These are phyloP conservation scores for Hypseocharis bilobata DNA, from an alignment of 441 rosid genomes.

Conservation along the genomic window DNA sequence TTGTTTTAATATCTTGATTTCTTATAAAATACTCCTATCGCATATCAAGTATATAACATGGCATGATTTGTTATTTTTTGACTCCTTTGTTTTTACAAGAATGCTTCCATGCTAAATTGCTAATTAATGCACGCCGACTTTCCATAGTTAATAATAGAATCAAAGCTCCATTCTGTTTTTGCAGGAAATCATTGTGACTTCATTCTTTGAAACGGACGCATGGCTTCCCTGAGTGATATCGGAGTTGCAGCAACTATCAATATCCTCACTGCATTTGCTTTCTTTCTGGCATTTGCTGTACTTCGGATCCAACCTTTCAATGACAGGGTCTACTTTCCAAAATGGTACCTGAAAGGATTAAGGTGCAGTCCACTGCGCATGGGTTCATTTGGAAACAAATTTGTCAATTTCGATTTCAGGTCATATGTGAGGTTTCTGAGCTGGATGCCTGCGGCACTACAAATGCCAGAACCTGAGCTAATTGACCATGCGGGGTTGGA, in stretches of 20 bases:
- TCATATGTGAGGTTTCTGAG: conserved; percentile 65
- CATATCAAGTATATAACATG: too few relatives aligned
- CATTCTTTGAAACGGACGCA: conserved; percentile 20
- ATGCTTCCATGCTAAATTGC: not conserved
- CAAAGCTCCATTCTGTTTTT: not conserved
- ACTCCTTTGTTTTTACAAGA: too few relatives aligned
- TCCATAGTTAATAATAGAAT: too few relatives aligned
- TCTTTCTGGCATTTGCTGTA: conserved; percentile 67
- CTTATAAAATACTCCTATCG: too few relatives aligned
- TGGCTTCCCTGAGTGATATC: conserved; percentile 74
- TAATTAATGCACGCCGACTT: too few relatives aligned
- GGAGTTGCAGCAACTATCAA: conserved; percentile 70
- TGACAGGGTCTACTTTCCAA: conserved; percentile 85
- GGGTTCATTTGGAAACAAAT: conserved; percentile 45
- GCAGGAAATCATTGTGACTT: not conserved
- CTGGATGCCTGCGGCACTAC: conserved; percentile 90
- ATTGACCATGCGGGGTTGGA: conserved; percentile 95
- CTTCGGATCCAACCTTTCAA: conserved; percentile 85
- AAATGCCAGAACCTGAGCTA: conserved; percentile 92
- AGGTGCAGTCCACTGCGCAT: conserved; percentile 56
- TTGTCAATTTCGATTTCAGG: conserved; percentile 64
- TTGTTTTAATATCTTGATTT: too few relatives aligned
- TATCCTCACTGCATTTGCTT: conserved; percentile 61
- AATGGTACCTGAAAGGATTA: conserved; percentile 89
- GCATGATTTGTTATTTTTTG: too few relatives aligned